phyloP scores from a whole-genome alignment of 805 yeast genomes.

The Candida peoriensis region DNA sequence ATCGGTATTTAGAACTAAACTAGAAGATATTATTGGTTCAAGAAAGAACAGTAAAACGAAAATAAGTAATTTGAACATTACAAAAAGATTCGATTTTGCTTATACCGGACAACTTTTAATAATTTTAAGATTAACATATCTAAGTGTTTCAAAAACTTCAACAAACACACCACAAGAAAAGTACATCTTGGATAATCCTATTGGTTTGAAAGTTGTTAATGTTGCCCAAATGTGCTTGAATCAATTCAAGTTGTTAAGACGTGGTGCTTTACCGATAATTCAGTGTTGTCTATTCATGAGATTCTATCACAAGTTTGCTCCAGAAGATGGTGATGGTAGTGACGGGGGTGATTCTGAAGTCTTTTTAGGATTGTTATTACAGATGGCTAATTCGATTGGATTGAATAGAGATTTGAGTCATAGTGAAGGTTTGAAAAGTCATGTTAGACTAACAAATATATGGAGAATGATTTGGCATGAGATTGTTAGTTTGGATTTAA shows the following conservation, averaged over 20 bases:
- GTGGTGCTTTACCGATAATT: slow-evolving; percentile 44
- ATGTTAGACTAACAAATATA: slow-evolving; percentile 34
- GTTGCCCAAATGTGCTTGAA: slow-evolving; percentile 52
- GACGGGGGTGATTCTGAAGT: slow-evolving; percentile 59
- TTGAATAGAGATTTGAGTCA: slow-evolving; percentile 52
- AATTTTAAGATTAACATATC: slow-evolving; percentile 19
- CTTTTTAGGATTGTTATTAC: slow-evolving; percentile 44
- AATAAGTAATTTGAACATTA: slow-evolving; percentile 8
- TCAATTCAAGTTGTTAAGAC: slow-evolving; percentile 45
- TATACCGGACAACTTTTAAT: slow-evolving; percentile 18
- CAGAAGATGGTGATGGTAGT: slow-evolving; percentile 53
- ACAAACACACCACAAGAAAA: slow-evolving; percentile 19
- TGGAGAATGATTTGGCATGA: slow-evolving; percentile 59
- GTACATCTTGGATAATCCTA: slow-evolving; percentile 41
- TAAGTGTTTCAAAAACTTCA: slow-evolving; percentile 16
- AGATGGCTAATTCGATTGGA: slow-evolving; percentile 55
- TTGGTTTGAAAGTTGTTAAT: slow-evolving; percentile 38
- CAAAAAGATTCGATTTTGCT: slow-evolving; percentile 24
- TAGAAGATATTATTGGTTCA: slow-evolving; percentile 12
- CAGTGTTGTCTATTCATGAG: slow-evolving; percentile 51
- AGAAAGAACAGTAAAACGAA: slow-evolving; percentile 8
- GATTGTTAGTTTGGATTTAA: slow-evolving; percentile 40
- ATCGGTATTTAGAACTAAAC: slow-evolving; percentile 11
- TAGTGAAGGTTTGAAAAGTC: slow-evolving; percentile 15
- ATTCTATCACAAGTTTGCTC: slow-evolving; percentile 49